These are phyloP conservation scores for Penicillium cinerascens DNA, from an alignment of 495 filamentous ascomycete genomes.

Conservation along the genomic window DNA sequence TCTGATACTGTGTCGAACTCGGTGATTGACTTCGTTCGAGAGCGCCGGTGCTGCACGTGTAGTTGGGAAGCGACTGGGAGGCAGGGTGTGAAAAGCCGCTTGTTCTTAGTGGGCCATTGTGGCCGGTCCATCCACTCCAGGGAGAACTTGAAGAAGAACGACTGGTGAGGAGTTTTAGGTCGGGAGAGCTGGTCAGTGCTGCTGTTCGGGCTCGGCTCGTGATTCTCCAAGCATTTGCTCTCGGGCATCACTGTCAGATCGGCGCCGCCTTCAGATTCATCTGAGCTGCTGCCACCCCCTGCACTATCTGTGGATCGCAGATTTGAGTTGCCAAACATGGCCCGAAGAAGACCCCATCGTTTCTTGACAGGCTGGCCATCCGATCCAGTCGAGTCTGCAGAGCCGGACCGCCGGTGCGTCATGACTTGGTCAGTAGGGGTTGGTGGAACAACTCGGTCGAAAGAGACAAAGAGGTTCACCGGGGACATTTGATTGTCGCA, in stretches of 20 bases:
- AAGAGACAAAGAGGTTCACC: conserved; percentile 57
- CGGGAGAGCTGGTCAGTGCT: conserved; percentile 27
- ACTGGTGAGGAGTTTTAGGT: conserved; percentile 50
- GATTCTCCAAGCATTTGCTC: conserved; percentile 28
- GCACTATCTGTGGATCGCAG: conserved; percentile 27
- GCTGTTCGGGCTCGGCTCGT: conserved; percentile 21
- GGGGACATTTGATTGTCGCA: conserved; percentile 69
- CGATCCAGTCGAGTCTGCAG: conserved; percentile 28
- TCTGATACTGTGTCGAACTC: conserved; percentile 31
- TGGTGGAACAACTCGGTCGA: conserved; percentile 56
- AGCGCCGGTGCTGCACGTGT: conserved; percentile 38
- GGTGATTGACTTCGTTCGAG: conserved; percentile 16
- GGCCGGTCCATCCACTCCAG: conserved; percentile 68
- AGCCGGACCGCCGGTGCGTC: conserved; percentile 36
- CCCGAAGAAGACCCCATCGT: conserved; percentile 67
- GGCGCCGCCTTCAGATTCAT: conserved; percentile 35
- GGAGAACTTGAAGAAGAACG: conserved; percentile 73
- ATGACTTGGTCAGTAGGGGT: conserved; percentile 35
- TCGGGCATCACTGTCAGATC: conserved; percentile 28
- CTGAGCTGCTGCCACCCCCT: conserved; percentile 34
- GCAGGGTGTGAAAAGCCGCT: conserved; percentile 66
- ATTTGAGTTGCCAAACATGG: conserved; percentile 51
- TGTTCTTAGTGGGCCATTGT: conserved; percentile 50
- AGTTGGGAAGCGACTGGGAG: conserved; percentile 66
- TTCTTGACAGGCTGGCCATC: conserved; percentile 47